Base-by-base conservation (phyloP, 2,329 filamentous ascomycete species). In the Lachnellula cervina region DNA sequence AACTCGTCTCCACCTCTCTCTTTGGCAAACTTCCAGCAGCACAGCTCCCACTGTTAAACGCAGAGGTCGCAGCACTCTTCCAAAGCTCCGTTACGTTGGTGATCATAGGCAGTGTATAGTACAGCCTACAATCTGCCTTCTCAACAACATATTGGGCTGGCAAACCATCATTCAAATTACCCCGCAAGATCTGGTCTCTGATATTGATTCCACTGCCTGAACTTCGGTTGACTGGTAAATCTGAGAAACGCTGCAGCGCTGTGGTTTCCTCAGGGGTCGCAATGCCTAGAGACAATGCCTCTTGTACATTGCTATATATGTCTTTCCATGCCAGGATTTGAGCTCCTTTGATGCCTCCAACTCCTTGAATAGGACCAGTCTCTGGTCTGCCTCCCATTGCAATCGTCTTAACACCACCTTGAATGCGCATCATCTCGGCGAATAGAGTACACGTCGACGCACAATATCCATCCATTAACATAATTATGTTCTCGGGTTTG, bases 271-370 rank as follows among this genome's bases (percentile, higher is more conserved):
- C 54, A 2, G 57, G 45, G 14, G 58, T 52, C 11, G 49, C 49
- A 1, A 28, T 52, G 16, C 35, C 28, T 9, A 49, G 44, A 4
- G 14, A 3, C n/a, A 59, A 47, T 1, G 63, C 60, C 3, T 9
- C 5, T 44, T 64, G 57, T 0, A 59, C 63, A 16, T 59, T 50
- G 32, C 16, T 13, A 37, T 62, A 61, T 35, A 69, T 62, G 19
- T 56, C 52, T 1, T 23, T 8, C 25, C 58, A 69, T 4, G 13
- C 16, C n/a, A 59, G 35, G 19, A 62, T 66, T 56, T 78, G 73
- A 0, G 73, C 71, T 34, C 85, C 86, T 63, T 86, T 83, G 48
- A 82, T 78, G n/a, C 84, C 86, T n/a, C 84, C 83, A 17, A 86
- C 74, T 4, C 76, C 78, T 71, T 87, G 82, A 73, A 86, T 87